phyloP scores from a whole-genome alignment of 1,284 basidiomycete genomes.

The Stygiomarasmius scandens region DNA sequence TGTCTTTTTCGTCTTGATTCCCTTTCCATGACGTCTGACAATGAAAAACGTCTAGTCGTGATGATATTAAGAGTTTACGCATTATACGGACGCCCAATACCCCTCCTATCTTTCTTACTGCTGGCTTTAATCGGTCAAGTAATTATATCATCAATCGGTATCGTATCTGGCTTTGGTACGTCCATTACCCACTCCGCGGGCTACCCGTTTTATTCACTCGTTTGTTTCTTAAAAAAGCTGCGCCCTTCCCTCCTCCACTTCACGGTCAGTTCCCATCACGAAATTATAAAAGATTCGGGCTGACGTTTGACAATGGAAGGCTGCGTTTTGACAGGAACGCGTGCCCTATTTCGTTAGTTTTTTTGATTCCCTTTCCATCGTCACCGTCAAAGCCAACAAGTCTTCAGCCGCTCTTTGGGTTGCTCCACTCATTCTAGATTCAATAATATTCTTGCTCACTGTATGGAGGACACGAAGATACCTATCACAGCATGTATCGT shows the following conservation, averaged over 20 bases:
- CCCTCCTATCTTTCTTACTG: background rate
- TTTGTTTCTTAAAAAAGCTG: background rate
- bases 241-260: background rate
- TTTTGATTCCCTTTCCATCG: background rate
- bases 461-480: background rate
- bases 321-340: conserved; percentile 1
- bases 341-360: background rate
- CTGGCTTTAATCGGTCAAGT: background rate
- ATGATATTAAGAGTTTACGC: conserved; percentile 9
- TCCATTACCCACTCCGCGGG: too few species aligned
- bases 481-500: conserved; percentile 17
- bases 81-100: background rate
- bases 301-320: background rate
- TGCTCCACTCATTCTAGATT: background rate
- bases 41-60: background rate
- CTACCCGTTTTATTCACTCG: background rate
- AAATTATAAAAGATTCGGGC: background rate
- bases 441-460: background rate
- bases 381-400: background rate
- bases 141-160: background rate
- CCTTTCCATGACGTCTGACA: background rate
- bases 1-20: background rate
- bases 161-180: background rate
- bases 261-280: background rate
- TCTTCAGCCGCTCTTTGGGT: background rate